Evolutionary conservation across 1,139 yeast species (phyloP).

Genomic region (Yamadazyma buinensis): DNA sequence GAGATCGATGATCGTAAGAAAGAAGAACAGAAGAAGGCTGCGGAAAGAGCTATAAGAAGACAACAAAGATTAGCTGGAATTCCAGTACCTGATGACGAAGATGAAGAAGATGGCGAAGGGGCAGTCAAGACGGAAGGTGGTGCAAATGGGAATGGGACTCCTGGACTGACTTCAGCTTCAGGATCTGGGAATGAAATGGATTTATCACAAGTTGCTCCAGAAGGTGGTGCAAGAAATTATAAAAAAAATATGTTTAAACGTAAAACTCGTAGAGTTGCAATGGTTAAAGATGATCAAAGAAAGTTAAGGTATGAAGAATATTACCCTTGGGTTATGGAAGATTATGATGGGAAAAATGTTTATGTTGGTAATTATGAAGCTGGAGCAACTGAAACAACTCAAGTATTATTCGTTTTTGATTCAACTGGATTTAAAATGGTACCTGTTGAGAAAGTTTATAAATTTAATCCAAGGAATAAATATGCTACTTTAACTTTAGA

Average conservation of each 20-base stretch:
- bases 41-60: slow-evolving; percentile 20
- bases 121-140: slow-evolving; percentile 8
- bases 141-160: slow-evolving; percentile 10
- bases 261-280: slow-evolving; percentile 80
- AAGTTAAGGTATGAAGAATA: slow-evolving; percentile 89
- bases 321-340: slow-evolving; percentile 98
- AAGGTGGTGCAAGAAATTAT: slow-evolving; percentile 80
- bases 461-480: slow-evolving; percentile 88
- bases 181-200: slow-evolving; percentile 35
- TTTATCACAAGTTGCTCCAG: slow-evolving; percentile 81
- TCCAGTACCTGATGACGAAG: slow-evolving; percentile 17
- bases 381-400: slow-evolving; percentile 75
- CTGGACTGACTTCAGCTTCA: no score
- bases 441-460: slow-evolving; percentile 91
- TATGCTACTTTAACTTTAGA: slow-evolving; percentile 92
- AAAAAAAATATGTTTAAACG: slow-evolving; percentile 64
- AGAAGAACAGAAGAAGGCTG: slow-evolving; percentile 35
- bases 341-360: slow-evolving; percentile 88
- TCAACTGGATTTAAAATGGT: slow-evolving; percentile 88
- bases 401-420: slow-evolving; percentile 82
- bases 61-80: slow-evolving; percentile 17
- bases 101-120: slow-evolving; percentile 19
- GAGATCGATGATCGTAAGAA: slow-evolving; percentile 58
- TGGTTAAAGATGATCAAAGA: slow-evolving; percentile 77
- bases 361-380: slow-evolving; percentile 98